Evolutionary conservation across 345 rosid species (phyloP), one percentile per base, ranked within the genome.

Genomic region (Salix viminalis): DNA sequence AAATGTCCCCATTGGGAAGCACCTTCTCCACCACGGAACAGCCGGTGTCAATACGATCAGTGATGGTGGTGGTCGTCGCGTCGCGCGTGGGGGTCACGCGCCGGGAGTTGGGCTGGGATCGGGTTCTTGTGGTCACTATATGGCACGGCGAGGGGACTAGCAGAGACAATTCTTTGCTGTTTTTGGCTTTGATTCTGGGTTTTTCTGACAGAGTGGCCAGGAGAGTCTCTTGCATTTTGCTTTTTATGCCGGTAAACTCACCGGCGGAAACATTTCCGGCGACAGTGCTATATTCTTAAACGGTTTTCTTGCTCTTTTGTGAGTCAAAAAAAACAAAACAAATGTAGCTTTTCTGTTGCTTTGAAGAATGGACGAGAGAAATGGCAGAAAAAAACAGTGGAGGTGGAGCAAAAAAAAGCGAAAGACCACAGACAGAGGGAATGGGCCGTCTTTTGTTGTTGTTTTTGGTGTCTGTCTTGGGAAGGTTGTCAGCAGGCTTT

Each of bases 1-100:
- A 91, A 30, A 86, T 84, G 67, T 91, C 97, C 1, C 97, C 94
- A 71, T 88, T 90, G 64, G 88, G 83, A 6, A 92, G 78, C 19
- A 82, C 54, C 56, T 85, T 87, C 72, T 88, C 91, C 10, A 65
- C 32, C 23, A 52, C 19, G 9, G n/a, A 6, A 19, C 58, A 52
- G 5, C 32, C 58, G 3, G 14, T 15, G 60, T 16, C 61, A 7
- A 24, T 7, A 12, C 16, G 13, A 12, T 12, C 34, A 6, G 32
- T 6, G 50, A 4, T 4, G 23, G 67, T 5, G 56, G 30, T 5
- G 24, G 64, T 19, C 28, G 52, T 5, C 36, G 58, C 32, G 18
- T 39, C 69, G 69, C 64, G 76, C 42, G 83, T 76, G 73, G 83
- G 83, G 0, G 77, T 72, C 16, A 80, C 74, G 76, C 79, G 77